phyloP scores from a whole-genome alignment of 495 filamentous ascomycete genomes.

The Annulohypoxylon maeteangense region DNA sequence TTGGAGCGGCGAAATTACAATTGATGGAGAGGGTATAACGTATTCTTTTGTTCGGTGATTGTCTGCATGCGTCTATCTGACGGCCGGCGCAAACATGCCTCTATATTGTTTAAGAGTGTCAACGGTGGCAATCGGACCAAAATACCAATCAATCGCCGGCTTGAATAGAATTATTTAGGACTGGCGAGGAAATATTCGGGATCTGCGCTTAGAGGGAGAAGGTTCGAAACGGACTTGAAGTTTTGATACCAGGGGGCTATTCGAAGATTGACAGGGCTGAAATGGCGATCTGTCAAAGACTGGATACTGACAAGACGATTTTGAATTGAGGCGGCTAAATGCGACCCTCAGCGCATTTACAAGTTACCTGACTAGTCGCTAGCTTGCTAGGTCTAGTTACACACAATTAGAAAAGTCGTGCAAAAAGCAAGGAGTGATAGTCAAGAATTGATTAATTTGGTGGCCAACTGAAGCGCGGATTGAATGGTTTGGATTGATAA shows the following conservation, averaged over 20 bases:
- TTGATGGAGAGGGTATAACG: background rate
- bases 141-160: conserved; percentile 6
- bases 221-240: conserved; percentile 22
- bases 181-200: background rate
- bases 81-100: conserved; percentile 38
- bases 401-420: conserved; percentile 3
- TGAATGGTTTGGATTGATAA: conserved; percentile 9
- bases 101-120: conserved; percentile 8
- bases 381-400: background rate
- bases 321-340: conserved; percentile 42
- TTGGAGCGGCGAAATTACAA: background rate
- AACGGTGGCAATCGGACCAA: background rate
- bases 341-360: conserved; percentile 36
- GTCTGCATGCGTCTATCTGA: conserved; percentile 27
- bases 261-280: conserved; percentile 29
- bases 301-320: conserved; percentile 19
- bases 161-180: background rate
- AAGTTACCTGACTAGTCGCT: background rate
- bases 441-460: background rate
- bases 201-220: conserved; percentile 17
- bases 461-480: background rate
- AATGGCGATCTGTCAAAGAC: conserved; percentile 41
- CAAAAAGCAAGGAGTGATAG: conserved; percentile 9
- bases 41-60: conserved; percentile 12
- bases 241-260: conserved; percentile 3